These are phyloP conservation scores for Yarrowia sp. DNA, from an alignment of 805 yeast genomes.

Conservation along the genomic window DNA sequence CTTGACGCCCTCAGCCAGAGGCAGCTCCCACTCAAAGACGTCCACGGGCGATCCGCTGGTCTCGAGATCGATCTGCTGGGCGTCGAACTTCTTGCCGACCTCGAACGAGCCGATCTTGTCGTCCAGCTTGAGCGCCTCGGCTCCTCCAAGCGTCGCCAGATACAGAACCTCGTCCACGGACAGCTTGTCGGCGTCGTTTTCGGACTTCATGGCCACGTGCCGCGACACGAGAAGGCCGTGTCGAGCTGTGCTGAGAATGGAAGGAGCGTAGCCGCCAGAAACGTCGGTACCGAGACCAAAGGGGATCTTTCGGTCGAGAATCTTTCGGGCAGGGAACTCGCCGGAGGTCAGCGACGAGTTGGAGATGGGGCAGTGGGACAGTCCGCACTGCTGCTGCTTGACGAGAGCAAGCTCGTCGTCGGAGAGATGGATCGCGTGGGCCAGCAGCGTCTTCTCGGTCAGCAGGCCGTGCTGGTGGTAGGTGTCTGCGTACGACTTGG, in stretches of 20 bases:
- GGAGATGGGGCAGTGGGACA: constrained; percentile 91
- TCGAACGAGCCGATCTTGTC: constrained; percentile 65
- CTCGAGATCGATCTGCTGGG: constrained; percentile 68
- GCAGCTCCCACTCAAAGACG: constrained; percentile 68
- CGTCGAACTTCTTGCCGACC: constrained; percentile 79
- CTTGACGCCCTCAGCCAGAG: constrained; percentile 29
- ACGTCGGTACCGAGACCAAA: constrained; percentile 82
- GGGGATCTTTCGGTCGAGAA: constrained; percentile 62
- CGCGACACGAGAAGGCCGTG: constrained; percentile 72
- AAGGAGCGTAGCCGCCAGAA: constrained; percentile 72
- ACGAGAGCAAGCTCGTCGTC: constrained; percentile 63
- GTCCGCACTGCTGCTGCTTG: constrained; percentile 57
- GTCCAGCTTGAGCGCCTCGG: constrained; percentile 62
- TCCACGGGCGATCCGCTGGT: constrained; percentile 62
- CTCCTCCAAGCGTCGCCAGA: constrained; percentile 89
- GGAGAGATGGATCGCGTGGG: constrained; percentile 80
- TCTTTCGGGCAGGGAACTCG: constrained; percentile 74
- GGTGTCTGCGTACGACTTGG: constrained; percentile 68
- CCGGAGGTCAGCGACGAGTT: constrained; percentile 88
- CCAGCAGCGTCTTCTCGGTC: constrained; percentile 67
- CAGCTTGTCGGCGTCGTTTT: constrained; percentile 49
- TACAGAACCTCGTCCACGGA: constrained; percentile 69
- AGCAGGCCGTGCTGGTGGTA: constrained; percentile 65
- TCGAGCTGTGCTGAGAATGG: constrained; percentile 62
- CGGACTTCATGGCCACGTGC: constrained; percentile 59